phyloP scores from a whole-genome alignment of 1,284 basidiomycete species.

The Ustilago loliicola region DNA sequence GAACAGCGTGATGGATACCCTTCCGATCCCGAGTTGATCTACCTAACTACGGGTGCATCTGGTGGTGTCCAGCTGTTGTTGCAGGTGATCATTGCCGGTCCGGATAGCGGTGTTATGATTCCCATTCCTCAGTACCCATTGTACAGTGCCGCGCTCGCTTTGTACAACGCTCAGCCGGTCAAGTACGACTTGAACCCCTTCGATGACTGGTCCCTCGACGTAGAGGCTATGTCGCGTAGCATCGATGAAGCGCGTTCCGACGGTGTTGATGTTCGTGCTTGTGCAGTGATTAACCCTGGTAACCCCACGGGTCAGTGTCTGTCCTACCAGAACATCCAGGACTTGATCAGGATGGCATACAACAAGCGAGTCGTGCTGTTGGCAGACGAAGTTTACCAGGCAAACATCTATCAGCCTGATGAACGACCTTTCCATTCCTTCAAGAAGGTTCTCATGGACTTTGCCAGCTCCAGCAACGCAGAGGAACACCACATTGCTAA shows the following conservation, averaged over 20 bases:
- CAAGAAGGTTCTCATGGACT: slow-evolving; percentile 67
- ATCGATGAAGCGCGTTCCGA: slow-evolving; percentile 79
- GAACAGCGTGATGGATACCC: slow-evolving; percentile 75
- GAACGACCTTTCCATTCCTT: slow-evolving; percentile 66
- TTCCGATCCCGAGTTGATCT: slow-evolving; percentile 86
- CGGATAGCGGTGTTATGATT: slow-evolving; percentile 83
- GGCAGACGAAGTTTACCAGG: slow-evolving; percentile 70
- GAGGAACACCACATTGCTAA: slow-evolving; percentile 54
- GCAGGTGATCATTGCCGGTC: slow-evolving; percentile 79
- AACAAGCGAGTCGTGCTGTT: slow-evolving; percentile 64
- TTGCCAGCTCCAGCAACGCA: slow-evolving; percentile 41
- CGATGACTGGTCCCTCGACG: slow-evolving; percentile 86
- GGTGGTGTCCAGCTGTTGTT: slow-evolving; percentile 90
- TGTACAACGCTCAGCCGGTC: slow-evolving; percentile 83
- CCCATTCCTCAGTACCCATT: slow-evolving; percentile 98
- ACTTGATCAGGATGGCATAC: slow-evolving; percentile 65
- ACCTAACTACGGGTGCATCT: slow-evolving; percentile 93
- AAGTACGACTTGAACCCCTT: slow-evolving; percentile 90
- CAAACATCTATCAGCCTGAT: slow-evolving; percentile 66
- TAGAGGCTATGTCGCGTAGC: slow-evolving; percentile 78
- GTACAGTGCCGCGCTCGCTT: slow-evolving; percentile 93
- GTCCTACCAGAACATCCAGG: slow-evolving; percentile 59
- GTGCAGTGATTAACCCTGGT: slow-evolving; percentile 69
- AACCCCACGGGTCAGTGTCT: slow-evolving; percentile 69
- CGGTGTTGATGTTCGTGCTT: slow-evolving; percentile 72